Evolutionary conservation across 805 yeast species (phyloP).

Genomic region (Metschnikowia rubicola): DNA sequence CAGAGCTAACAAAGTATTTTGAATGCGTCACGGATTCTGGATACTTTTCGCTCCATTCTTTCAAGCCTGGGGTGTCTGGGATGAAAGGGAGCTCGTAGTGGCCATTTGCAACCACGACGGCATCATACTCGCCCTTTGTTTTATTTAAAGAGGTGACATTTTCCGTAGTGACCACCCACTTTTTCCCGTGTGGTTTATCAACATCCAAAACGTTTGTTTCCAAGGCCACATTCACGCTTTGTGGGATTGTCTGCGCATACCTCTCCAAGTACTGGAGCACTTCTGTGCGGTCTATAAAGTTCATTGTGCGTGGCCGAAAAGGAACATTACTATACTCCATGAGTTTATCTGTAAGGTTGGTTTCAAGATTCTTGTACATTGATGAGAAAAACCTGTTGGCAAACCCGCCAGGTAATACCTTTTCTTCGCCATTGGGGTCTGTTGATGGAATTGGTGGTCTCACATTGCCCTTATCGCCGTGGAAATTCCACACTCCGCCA

Average conservation of each 20-base stretch:
- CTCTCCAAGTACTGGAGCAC: slow-evolving; percentile 57
- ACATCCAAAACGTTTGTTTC: slow-evolving; percentile 29
- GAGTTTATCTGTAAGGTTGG: slow-evolving; percentile 27
- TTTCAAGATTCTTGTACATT: slow-evolving; percentile 24
- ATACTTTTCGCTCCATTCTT: slow-evolving; percentile 24
- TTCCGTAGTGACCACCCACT: slow-evolving; percentile 11
- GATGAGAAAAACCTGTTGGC: slow-evolving; percentile 18
- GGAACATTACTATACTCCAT: slow-evolving; percentile 64
- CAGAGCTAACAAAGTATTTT: slow-evolving; percentile 29
- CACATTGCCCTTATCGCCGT: slow-evolving; percentile 18
- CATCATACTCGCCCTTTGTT: slow-evolving; percentile 29
- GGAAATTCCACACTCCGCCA: slow-evolving; percentile 84
- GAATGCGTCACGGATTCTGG: slow-evolving; percentile 32
- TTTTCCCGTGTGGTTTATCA: slow-evolving; percentile 5
- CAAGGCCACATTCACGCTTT: slow-evolving; percentile 36
- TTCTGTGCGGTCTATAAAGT: slow-evolving; percentile 58
- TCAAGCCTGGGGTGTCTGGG: slow-evolving; percentile 32
- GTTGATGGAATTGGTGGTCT: slow-evolving; percentile 22
- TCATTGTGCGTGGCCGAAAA: slow-evolving; percentile 44
- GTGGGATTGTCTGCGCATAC: slow-evolving; percentile 44
- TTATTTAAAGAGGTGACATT: slow-evolving; percentile 5
- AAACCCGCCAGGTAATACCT: slow-evolving; percentile 5
- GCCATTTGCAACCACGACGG: slow-evolving; percentile 39
- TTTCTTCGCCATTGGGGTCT: slow-evolving; percentile 19
- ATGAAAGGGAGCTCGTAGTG: slow-evolving; percentile 35